Base-by-base conservation (phyloP, 2,329 filamentous ascomycete genomes). In the Colletotrichum tabaci region DNA sequence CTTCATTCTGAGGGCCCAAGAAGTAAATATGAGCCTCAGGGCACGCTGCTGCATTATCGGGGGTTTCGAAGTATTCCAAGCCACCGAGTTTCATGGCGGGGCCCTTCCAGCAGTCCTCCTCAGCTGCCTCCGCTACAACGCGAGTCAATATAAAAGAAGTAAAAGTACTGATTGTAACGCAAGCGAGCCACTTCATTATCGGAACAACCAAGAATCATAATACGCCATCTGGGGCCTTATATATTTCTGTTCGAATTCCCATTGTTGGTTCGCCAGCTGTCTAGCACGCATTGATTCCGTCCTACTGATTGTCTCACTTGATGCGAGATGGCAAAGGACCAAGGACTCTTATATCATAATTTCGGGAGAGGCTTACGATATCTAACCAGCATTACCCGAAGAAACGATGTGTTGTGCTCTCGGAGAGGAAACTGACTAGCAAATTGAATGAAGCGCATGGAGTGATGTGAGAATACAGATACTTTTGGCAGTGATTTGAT, bases 21-120 rank as follows among this genome's bases (percentile, higher is more conserved):
- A 61, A 61, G 42, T 61, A 61, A 6, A 61, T 30, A 7, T 61
- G 23, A 10, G 42, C 57, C 23, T 60, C 40, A 16, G 42, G 21
- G 40, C 56, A 60, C 12, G n/a, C 56, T 6, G 38, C 40, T 60
- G 40, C 40, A 16, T 44, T 21, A 16, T 49, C 44, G 30, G 57
- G 26, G 12, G 57, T 49, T 47, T 61, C 42, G 18, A 61, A 61
- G 23, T 61, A 61, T 38, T 21, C 26, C 18, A 61, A 23, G 42
- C 15, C 44, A 9, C 16, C 57, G 23, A 49, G 42, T 61, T 13
- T 30, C 42, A 61, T 61, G 4, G 44, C 44, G 7, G 42, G 57
- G 26, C 57, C 57, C 44, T 42, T 49, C 40, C 18, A 46, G 23
- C 42, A 61, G 23, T 61, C 57, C 26, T 61, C 23, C 57, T 61